Evolutionary conservation across 371 early-diverging fungal genomes (phyloP), one percentile per base, ranked within the genome.

Genomic region (Actinomortierella wolfii): DNA sequence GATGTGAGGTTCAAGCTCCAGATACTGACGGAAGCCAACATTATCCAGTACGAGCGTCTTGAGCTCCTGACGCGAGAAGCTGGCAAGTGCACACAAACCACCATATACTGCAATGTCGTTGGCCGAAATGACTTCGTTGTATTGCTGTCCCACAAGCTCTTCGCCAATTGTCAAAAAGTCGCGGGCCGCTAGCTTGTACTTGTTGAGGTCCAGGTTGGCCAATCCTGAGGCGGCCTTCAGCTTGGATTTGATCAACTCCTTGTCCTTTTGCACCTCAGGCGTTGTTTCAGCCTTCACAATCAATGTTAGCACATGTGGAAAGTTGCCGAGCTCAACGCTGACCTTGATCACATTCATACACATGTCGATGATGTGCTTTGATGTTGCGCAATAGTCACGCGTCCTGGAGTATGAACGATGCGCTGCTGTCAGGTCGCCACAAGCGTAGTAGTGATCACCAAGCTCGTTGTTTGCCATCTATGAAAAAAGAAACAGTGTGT

Each of bases 91-190:
- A 64, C 90, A 91, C 14, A 94, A 78, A 43, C 86, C 89, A 54
- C 92, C 92, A 69, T 92, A 92, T 2, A 90, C 79, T 14, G 94
- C 94, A 47, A 95, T 79, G 68, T 95, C 95, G 59, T 91, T 90
- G 11, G 92, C 79, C 0, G 93, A 85, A 26, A 94, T 71, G 14
- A 92, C 78, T 78, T 87, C 56, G 25, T 62, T 55, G 29, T 77
- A 73, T 29, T 71, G 61, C 26, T 57, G 54, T 50, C 68, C 61
- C 20, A 76, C 68, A 2, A 68, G 45, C 24, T 89, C 91, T 74
- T 91, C 86, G 23, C 80, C 64, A 3, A 89, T 82, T n/a, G 88
- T 86, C 24, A 88, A 68, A 52, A 94, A 84, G 11, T 76, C 71
- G 28, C 80, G 71, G 2, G 93, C 93, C 0, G 91, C 90, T 2